These are phyloP conservation scores for Neurospora sp. DNA, from an alignment of 2,329 filamentous ascomycete genomes.

Conservation along the genomic window DNA sequence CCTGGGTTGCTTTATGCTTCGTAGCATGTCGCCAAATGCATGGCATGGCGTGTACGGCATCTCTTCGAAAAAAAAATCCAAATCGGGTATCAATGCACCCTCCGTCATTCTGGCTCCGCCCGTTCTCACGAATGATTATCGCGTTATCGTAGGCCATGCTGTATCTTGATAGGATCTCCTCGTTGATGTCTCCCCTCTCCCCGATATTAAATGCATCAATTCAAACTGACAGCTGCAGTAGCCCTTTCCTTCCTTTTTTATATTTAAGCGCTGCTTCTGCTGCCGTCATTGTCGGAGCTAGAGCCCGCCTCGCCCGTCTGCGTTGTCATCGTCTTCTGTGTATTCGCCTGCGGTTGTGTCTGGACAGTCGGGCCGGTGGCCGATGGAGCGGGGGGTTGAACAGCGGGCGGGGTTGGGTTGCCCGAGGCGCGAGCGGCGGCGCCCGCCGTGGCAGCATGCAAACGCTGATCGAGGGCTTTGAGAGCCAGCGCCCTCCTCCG, in stretches of 20 bases:
- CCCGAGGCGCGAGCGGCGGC: constrained; percentile 31
- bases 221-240: neutral
- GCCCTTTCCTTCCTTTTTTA: neutral
- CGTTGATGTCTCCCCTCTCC: neutral
- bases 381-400: constrained; percentile 25
- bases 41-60: neutral
- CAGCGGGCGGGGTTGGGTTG: constrained; percentile 29
- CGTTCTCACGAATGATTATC: neutral
- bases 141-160: neutral
- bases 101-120: neutral
- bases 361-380: constrained; percentile 46
- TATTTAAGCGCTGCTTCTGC: constrained; percentile 2
- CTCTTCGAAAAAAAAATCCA: neutral
- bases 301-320: constrained; percentile 53
- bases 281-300: constrained; percentile 41
- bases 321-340: constrained; percentile 48
- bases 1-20: neutral
- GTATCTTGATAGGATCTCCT: neutral
- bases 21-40: neutral
- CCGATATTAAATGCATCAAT: neutral
- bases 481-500: constrained; percentile 78
- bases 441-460: constrained; percentile 68
- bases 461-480: constrained; percentile 81
- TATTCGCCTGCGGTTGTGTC: constrained; percentile 43
- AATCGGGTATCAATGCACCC: neutral